These are phyloP conservation scores for Gynostemma pentaphyllum DNA, from an alignment of 306 rosid genomes.

Conservation along the genomic window DNA sequence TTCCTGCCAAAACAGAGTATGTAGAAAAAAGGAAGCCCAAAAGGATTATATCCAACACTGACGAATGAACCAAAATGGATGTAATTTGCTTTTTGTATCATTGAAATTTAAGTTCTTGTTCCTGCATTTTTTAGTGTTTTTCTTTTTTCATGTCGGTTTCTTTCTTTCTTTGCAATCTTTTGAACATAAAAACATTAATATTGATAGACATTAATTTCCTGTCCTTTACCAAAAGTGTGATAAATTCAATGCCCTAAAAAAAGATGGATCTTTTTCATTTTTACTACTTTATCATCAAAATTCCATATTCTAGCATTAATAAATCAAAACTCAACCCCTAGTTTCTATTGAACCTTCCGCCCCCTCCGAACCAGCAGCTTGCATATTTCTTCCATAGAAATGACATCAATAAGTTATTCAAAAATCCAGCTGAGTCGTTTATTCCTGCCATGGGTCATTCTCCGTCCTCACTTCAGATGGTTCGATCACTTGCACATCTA, in stretches of 20 bases:
- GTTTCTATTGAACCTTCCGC: neutral
- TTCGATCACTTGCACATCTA: slow-evolving; percentile 57
- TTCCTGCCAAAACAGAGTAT: neutral
- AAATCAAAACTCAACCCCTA: neutral
- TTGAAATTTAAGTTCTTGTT: neutral
- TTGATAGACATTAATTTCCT: no score
- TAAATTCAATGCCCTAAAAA: no score
- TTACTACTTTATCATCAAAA: neutral
- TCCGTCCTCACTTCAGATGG: slow-evolving; percentile 84
- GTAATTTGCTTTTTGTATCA: neutral
- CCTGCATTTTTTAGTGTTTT: neutral
- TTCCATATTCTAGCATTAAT: neutral
- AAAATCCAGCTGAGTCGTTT: slow-evolving; percentile 8
- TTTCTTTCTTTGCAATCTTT: no score
- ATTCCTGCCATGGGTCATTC: slow-evolving; percentile 84
- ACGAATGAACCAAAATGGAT: neutral
- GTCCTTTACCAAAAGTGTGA: no score
- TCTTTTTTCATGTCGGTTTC: neutral
- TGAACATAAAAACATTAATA: no score
- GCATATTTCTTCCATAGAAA: no score
- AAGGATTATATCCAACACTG: neutral
- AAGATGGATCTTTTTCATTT: neutral
- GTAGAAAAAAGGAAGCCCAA: neutral
- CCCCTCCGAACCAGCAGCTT: neutral
- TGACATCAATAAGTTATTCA: neutral